These are phyloP conservation scores for Leishmania tarentolae DNA, from an alignment of 208 protist species.

Conservation along the genomic window DNA sequence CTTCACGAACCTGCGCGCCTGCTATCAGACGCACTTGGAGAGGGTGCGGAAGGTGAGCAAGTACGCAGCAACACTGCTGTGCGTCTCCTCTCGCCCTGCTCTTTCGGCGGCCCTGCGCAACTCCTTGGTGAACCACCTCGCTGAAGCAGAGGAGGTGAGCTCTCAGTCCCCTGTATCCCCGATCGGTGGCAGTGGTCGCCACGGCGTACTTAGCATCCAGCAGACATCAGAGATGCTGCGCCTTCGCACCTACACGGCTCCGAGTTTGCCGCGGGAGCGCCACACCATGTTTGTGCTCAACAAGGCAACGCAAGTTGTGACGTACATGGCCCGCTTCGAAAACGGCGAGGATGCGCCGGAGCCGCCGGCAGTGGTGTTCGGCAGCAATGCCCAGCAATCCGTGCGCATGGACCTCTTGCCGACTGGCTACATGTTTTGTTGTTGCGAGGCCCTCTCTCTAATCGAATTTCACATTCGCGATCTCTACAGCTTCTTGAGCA, in stretches of 20 bases:
- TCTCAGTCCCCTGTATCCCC: conserved; percentile 26
- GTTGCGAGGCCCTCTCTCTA: conserved; percentile 62
- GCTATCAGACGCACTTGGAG: conserved; percentile 65
- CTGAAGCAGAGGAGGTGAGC: conserved; percentile 30
- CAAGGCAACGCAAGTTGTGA: conserved; percentile 66
- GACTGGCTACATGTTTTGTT: conserved; percentile 79
- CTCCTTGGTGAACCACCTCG: conserved; percentile 47
- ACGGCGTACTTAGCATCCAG: conserved; percentile 35
- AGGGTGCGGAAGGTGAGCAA: conserved; percentile 60
- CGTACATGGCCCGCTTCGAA: conserved; percentile 65
- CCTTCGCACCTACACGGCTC: conserved; percentile 35
- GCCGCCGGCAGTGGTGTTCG: conserved; percentile 57
- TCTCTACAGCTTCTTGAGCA: conserved; percentile 68
- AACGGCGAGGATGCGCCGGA: conserved; percentile 42
- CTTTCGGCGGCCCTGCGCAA: conserved; percentile 72
- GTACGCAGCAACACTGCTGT: conserved; percentile 86
- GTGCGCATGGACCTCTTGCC: conserved; percentile 79
- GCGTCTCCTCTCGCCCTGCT: conserved; percentile 45
- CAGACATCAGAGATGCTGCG: conserved; percentile 38
- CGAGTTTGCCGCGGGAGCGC: conserved; percentile 45
- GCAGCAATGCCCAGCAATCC: conserved; percentile 38
- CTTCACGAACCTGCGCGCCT: conserved; percentile 63
- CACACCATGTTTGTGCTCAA: conserved; percentile 80
- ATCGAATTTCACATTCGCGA: conserved; percentile 75
- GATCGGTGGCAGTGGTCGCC: conserved; percentile 16